phyloP scores from a whole-genome alignment of 2,329 filamentous ascomycete genomes.

The Xylaria sp. region DNA sequence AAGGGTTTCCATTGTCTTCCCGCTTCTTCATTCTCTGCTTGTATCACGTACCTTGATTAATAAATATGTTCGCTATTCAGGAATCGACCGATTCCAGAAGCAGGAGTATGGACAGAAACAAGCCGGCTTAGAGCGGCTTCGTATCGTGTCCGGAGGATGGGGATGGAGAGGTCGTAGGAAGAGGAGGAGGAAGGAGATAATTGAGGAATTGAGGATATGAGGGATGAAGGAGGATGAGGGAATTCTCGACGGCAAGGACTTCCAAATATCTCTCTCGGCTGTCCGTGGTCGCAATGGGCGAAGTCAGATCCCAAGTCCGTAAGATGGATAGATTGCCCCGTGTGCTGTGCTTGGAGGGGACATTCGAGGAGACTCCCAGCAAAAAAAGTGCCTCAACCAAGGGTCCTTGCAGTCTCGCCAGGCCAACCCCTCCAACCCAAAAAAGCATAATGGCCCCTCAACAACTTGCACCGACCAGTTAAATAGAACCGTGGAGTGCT shows the following conservation, averaged over 20 bases:
- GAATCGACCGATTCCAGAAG: neutral
- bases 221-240: slow-evolving; percentile 27
- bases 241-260: slow-evolving; percentile 31
- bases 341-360: neutral
- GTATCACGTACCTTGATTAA: slow-evolving; percentile 23
- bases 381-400: slow-evolving; percentile 36
- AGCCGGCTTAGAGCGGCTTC: neutral
- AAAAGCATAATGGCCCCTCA: slow-evolving; percentile 12
- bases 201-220: neutral
- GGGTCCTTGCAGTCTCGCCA: neutral
- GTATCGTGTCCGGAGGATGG: neutral
- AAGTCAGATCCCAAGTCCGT: slow-evolving; percentile 20
- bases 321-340: neutral
- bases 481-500: slow-evolving; percentile 33
- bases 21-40: neutral
- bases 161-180: neutral
- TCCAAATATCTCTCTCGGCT: slow-evolving; percentile 18
- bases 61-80: neutral
- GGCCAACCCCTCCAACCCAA: slow-evolving; percentile 19
- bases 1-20: neutral
- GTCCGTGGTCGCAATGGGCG: slow-evolving; percentile 25
- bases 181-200: neutral
- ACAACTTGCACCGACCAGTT: slow-evolving; percentile 29
- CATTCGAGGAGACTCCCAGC: neutral
- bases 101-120: neutral